A percentile compares a stretch with the other conserved stretches of the same genome.
Conservation (phyloP, 2,329 filamentous ascomycete species). For the Rachicladosporium sp. region DNA sequence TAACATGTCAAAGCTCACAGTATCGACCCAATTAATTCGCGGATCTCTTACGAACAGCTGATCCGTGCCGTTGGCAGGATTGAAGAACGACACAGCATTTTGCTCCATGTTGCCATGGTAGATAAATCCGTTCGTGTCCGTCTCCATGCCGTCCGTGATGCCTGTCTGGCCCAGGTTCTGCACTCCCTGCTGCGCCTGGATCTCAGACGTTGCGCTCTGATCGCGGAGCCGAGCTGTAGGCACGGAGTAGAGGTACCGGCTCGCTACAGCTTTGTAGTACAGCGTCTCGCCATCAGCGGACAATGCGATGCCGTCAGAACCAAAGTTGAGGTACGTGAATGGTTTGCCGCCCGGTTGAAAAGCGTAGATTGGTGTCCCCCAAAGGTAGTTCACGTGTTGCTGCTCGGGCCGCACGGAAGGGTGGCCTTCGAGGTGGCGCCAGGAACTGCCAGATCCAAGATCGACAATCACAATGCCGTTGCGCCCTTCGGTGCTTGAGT, state of each 20-base stretch:
- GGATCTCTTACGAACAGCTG: slow-evolving; percentile 34
- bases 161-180: slow-evolving; percentile 35
- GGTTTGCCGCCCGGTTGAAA: slow-evolving; percentile 23
- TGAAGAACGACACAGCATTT: slow-evolving; percentile 36
- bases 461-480: slow-evolving; percentile 41
- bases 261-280: slow-evolving; percentile 35
- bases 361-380: slow-evolving; percentile 37
- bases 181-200: slow-evolving; percentile 33
- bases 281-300: slow-evolving; percentile 36
- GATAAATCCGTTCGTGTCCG: slow-evolving; percentile 37
- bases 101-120: slow-evolving; percentile 41
- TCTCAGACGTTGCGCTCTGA: slow-evolving; percentile 26
- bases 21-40: slow-evolving; percentile 40
- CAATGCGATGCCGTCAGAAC: slow-evolving; percentile 40
- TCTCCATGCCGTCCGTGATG: slow-evolving; percentile 41
- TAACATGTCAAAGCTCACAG: slow-evolving; percentile 9
- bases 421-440: slow-evolving; percentile 37
- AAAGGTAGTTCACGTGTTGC: slow-evolving; percentile 37
- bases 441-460: slow-evolving; percentile 36
- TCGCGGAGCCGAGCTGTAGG: slow-evolving; percentile 33
- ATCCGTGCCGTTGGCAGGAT: slow-evolving; percentile 33
- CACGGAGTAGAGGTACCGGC: slow-evolving; percentile 33
- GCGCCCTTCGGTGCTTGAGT: slow-evolving; percentile 36
- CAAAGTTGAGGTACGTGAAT: slow-evolving; percentile 30
- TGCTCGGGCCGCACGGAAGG: slow-evolving; percentile 29